Evolutionary conservation across 352 stramenopile genomes (phyloP), one percentile per base, ranked within the genome.

Genomic region (Pythium vanterpoolii): DNA sequence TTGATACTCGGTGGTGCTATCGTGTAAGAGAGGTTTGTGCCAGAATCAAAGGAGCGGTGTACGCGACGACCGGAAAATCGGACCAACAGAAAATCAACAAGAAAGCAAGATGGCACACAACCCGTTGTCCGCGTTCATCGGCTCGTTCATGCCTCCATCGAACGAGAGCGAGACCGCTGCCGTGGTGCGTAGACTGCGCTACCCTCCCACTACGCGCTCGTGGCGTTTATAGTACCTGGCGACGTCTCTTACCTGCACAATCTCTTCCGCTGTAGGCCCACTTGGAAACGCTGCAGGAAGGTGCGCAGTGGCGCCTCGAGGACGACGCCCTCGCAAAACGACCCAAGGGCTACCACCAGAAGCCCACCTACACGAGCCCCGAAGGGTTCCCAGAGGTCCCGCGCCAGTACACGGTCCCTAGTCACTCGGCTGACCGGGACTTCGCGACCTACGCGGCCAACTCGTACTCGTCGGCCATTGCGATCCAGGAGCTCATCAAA

Each of bases 391-490:
- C 81, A 34, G 79, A 95, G 63, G 70, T 95, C 14, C 83, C 85
- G 28, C 85, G 85, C 33, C 85, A 86, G 72, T 95, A 87, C 71
- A 76, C 74, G 26, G 61, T 78, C 49, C 72, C 77, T n/a, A 72
- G 81, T 62, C 85, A 95, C 75, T 83, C 77, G 31, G 68, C 75
- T 21, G 76, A 79, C 14, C 78, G 69, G 53, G 79, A 93, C 69
- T 95, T 68, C 57, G 80, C 73, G 47, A 90, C 80, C 44, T 93
- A 95, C 71, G 79, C 76, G 30, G 85, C 83, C 65, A 95, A 95
- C 73, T 95, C 85, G 73, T 92, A 92, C 77, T 73, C 80, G 64
- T 86, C 85, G 60, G 81, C 80, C 13, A 95, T 95, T 62, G 85
- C 83, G 33, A 77, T 95, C 61, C 74, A 86, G 50, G 81, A 95